Evolutionary conservation across 331 rosid genomes (phyloP), one percentile per base, ranked within the genome.

Genomic region (Rosa hybrid): DNA sequence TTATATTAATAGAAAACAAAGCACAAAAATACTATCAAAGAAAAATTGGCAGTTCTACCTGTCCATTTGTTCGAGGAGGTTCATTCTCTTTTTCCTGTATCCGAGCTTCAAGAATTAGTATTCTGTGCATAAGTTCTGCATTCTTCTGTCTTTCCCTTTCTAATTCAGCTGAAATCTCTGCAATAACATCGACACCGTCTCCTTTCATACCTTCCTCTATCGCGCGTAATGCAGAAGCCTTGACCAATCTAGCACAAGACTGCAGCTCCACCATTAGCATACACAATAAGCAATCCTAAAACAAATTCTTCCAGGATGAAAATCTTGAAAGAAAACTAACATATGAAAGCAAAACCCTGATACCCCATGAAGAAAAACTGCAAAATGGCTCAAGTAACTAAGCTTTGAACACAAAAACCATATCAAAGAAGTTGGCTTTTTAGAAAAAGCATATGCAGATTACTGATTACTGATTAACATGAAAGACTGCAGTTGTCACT

Each of bases 101-200:
- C 87, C 87, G 94, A 74, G 94, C 88, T 88, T 94, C 98, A 20
- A 94, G 98, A 53, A 88, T 18, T 75, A 88, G 88, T 88, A 94
- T 86, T 84, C 87, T 90, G 85, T 88, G 90, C 92, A 81, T 48
- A 49, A 94, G 91, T 78, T 89, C 91, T 7, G 83, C 88, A 86
- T 92, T 94, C 83, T 85, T 94, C 87, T 89, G 88, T 76, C 88
- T 87, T 78, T 92, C 98, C 68, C 85, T 92, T 49, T 89, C 90
- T 73, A 94, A 84, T 82, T 89, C 92, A 6, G 87, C 92, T 12
- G 92, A 87, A 85, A 93, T 80, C 86, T 86, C 87, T 34, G 91
- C 88, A 76, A 89, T 74, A 80, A 78, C 84, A 82, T 76, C 74
- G 56, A 39, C 86, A 83, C 62, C 76, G 50, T 87, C 92, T 77